Conservation (phyloP, 2,329 filamentous ascomycete species). For the Neonectria neomacrospora region DNA sequence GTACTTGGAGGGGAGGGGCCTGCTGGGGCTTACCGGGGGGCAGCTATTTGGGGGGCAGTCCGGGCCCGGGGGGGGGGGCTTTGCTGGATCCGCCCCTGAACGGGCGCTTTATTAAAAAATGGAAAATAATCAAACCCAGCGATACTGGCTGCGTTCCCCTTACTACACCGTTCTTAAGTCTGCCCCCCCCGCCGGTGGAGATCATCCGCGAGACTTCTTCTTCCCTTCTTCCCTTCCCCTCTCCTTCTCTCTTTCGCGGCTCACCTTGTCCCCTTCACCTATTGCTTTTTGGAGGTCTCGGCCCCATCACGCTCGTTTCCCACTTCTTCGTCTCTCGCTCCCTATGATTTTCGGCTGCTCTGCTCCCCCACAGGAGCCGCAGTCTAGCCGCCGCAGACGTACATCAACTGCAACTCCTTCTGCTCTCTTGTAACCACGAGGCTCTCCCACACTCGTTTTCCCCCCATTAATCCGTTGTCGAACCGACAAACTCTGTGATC, state of each 20-base stretch:
- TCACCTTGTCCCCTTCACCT: slow-evolving; percentile 23
- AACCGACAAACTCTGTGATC: slow-evolving; percentile 27
- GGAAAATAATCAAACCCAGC: slow-evolving; percentile 45
- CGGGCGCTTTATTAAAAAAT: slow-evolving; percentile 43
- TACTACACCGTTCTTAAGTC: slow-evolving; percentile 25
- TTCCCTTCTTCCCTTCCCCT: slow-evolving; percentile 27
- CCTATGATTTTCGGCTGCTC: slow-evolving; percentile 45
- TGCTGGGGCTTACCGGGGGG: slow-evolving; percentile 1
- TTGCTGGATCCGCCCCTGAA: slow-evolving; percentile 46
- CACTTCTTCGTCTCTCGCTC: slow-evolving; percentile 40
- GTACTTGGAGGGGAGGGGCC: slow-evolving; percentile 27
- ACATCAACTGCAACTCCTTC: slow-evolving; percentile 23
- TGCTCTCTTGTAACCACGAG: slow-evolving; percentile 32
- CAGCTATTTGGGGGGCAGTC: slow-evolving; percentile 23
- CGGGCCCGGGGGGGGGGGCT: slow-evolving; percentile 23
- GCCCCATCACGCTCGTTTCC: slow-evolving; percentile 47
- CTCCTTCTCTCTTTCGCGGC: slow-evolving; percentile 24
- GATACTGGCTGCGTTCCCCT: slow-evolving; percentile 31
- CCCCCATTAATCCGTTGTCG: slow-evolving; percentile 8
- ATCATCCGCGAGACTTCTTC: slow-evolving; percentile 18
- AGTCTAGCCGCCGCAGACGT: slow-evolving; percentile 27
- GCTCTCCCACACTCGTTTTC: slow-evolving; percentile 33
- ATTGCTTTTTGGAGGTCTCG: slow-evolving; percentile 37
- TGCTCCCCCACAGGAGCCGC: slow-evolving; percentile 46
- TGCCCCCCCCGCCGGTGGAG: slow-evolving; percentile 17